Percentiles rank a stretch among this genome's conserved stretches.
Conservation (phyloP, 2,329 filamentous ascomycete genomes). For the Ophiostoma sp. region DNA sequence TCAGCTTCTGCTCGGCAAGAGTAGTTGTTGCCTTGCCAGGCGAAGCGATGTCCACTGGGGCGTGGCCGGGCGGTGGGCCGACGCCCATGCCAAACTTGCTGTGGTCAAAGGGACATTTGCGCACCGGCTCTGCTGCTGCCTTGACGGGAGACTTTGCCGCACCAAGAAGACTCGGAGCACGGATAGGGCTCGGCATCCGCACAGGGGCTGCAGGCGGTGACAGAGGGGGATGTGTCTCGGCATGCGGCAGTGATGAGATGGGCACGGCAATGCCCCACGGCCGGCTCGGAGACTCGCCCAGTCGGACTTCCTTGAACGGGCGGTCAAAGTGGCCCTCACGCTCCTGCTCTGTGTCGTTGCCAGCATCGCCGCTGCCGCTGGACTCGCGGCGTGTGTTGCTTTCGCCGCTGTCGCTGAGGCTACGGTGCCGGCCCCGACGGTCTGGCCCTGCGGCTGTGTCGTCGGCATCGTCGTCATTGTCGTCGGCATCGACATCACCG, state of each 20-base stretch:
- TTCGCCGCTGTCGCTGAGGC: not conserved
- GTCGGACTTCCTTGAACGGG: constrained; percentile 78
- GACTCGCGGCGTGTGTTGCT: constrained; percentile 12
- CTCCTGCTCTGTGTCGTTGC: constrained; percentile 46
- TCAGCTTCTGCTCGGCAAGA: not conserved
- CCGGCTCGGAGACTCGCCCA: constrained; percentile 86
- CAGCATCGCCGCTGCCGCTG: constrained; percentile 23
- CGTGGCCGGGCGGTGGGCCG: constrained; percentile 18
- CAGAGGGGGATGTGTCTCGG: constrained; percentile 39
- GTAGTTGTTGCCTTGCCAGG: not conserved
- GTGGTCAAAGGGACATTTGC: constrained; percentile 53
- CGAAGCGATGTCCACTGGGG: not conserved
- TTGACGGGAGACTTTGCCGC: not conserved
- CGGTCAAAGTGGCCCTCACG: constrained; percentile 75
- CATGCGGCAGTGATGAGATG: constrained; percentile 27
- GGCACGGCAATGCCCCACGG: constrained; percentile 91
- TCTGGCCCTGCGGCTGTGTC: not conserved
- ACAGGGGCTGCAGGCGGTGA: constrained; percentile 56
- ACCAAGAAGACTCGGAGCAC: not conserved
- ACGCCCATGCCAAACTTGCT: constrained; percentile 29
- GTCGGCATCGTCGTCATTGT: not conserved
- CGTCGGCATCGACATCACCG: constrained; percentile 10
- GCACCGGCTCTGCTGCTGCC: constrained; percentile 23
- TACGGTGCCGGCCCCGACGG: not conserved
- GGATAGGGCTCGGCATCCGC: constrained; percentile 41